Evolutionary conservation across 1,284 basidiomycete genomes (phyloP), one percentile per base, ranked within the genome.

Genomic region (Kwoniella shivajii): DNA sequence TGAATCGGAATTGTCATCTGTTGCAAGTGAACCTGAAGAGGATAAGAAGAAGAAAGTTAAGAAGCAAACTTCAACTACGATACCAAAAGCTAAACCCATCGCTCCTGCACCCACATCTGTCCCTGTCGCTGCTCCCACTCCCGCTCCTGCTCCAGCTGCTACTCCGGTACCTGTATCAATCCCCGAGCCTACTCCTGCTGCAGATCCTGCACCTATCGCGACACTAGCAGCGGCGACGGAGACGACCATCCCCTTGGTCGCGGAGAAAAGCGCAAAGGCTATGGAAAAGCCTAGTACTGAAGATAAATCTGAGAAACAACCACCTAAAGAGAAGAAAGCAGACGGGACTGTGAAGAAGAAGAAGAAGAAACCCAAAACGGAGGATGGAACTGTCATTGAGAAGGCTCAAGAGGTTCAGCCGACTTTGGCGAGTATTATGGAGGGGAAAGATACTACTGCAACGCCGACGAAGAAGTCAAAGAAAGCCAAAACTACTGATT

Each of bases 321-420:
- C n/a, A n/a, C n/a, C n/a, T n/a, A n/a, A n/a, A n/a, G n/a, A 48
- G 46, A 29, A 38, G 30, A 22, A 37, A 31, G 26, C 20, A 26
- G 29, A 30, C 54, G 30, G 65, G 20, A 33, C 37, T 61, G 53
- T 54, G 33, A 53, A 41, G 50, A 62, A 54, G 52, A 59, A 60
- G 29, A 53, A 54, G 54, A 49, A 58, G 46, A 54, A 68, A 59
- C 65, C 61, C 16, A 55, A 59, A 16, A 59, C 60, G 10, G 60
- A 58, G 54, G 67, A 65, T 6, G 49, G 54, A 4, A 63, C 66
- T 16, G 31, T 49, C 33, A 44, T 52, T 6, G 30, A 33, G 29
- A 50, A 59, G 16, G 44, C 9, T 0, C 33, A 45, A 29, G 22
- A 10, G n/a, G 31, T 18, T 0, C 22, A 27, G 18, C 50, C 27